Evolutionary conservation across 768 basidiomycete species (phyloP), one percentile per base, ranked within the genome.

Genomic region (Pluteus cervinus): DNA sequence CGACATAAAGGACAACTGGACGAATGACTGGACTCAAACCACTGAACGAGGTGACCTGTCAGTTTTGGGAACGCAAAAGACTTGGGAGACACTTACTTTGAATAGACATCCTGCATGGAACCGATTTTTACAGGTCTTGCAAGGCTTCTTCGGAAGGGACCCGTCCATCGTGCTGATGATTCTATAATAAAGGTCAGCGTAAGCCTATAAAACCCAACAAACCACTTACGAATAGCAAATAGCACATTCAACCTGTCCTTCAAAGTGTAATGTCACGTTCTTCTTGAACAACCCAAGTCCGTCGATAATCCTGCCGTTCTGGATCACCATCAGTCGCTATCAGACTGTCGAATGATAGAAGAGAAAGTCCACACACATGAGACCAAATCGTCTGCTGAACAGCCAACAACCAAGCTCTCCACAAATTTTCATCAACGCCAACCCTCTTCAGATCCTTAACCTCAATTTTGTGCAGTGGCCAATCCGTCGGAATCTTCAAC

Each of bases 181-280:
- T 4, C 90, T 93, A 59, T 7, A 29, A 25, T 37, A 28, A 8
- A 28, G 20, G 12, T n/a, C n/a, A n/a, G 28, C 34, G 24, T 43
- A 40, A 36, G 15, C 33, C 10, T 5, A 18, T 17, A 4, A 5
- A 21, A 4, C 11, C 7, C 12, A 14, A 22, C 23, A 20, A 11
- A 24, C 18, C 29, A 55, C 84, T 53, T 50, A 91, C 84, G 87
- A 89, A 57, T 93, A 94, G 52, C 91, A 94, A 42, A 99, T 97
- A 1, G 94, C 89, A 58, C 96, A 99, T 49, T 94, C 91, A 2
- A 87, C 86, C 55, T 92, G 85, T 5, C 94, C 94, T 46, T 94
- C 89, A 52, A 98, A 99, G 56, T 98, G 90, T 14, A 87, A 70
- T 0, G 79, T 70, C 29, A 93, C 91, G 53, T 97, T 98, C 61